phyloP scores from a whole-genome alignment of 352 stramenopile genomes.

The Elongisporangium senticosum region DNA sequence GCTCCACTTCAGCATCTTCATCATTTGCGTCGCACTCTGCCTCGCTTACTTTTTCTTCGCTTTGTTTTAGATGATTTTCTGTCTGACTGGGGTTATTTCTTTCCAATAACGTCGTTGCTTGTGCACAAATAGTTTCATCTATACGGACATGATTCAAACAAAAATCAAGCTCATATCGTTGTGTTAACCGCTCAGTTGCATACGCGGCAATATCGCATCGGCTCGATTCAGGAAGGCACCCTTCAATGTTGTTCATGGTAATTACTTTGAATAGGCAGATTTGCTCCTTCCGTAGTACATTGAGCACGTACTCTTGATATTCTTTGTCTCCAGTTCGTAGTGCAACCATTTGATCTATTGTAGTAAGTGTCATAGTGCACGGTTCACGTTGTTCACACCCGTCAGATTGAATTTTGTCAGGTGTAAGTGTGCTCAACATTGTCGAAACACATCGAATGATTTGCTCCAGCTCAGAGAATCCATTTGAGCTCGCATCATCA shows the following conservation, averaged over 20 bases:
- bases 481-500: neutral
- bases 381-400: neutral
- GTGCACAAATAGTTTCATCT: neutral
- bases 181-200: neutral
- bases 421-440: neutral
- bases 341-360: neutral
- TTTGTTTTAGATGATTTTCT: neutral
- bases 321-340: constrained; percentile 20
- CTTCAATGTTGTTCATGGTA: constrained; percentile 1
- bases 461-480: neutral
- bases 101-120: neutral
- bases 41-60: constrained; percentile 4
- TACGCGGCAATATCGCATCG: neutral
- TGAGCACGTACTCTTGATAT: constrained; percentile 30
- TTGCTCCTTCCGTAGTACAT: constrained; percentile 18
- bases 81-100: neutral
- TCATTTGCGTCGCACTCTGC: constrained; percentile 8
- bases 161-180: neutral
- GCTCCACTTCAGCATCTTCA: constrained; percentile 1
- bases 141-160: neutral
- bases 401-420: neutral
- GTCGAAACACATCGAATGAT: neutral
- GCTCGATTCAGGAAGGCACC: neutral
- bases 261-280: constrained; percentile 24
- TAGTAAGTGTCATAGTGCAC: neutral